Percentiles rank a stretch among this genome's conserved stretches.
Conservation (phyloP, 2,329 filamentous ascomycete genomes). For the Aspergillus phoenicis region DNA sequence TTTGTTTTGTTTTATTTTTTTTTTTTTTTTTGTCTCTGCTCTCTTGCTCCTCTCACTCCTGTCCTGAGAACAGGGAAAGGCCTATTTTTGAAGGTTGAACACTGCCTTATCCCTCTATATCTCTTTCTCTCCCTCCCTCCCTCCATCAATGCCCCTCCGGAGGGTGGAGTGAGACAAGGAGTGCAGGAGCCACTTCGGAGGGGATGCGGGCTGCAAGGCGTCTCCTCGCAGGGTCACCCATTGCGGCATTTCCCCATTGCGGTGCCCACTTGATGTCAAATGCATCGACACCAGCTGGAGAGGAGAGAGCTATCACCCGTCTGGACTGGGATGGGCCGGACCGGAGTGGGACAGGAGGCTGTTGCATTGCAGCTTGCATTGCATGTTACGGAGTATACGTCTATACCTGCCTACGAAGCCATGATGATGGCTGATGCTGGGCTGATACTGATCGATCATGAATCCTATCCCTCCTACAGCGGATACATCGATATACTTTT, state of each 20-base stretch:
- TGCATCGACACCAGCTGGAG: neutral
- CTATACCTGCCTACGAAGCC: neutral
- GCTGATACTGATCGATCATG: neutral
- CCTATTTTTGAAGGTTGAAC: conserved; percentile 15
- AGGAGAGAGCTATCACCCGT: neutral
- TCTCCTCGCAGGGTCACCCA: neutral
- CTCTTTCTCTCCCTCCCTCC: too few relatives aligned
- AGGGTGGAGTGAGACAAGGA: conserved; percentile 14
- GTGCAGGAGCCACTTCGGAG: conserved; percentile 10
- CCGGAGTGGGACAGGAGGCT: conserved; percentile 4
- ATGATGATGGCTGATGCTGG: neutral
- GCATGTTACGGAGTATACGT: neutral
- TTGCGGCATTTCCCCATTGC: neutral
- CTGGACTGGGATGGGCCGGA: conserved; percentile 1
- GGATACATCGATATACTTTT: neutral
- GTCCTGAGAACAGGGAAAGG: conserved; percentile 16
- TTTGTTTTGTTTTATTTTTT: too few relatives aligned
- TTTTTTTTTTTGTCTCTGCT: neutral
- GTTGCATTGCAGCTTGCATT: neutral
- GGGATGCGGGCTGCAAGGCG: conserved; percentile 17
- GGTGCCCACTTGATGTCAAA: conserved; percentile 7
- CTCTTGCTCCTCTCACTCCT: conserved; percentile 6
- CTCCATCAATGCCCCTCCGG: neutral
- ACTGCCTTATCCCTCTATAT: neutral
- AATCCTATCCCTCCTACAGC: neutral